Percentiles rank a stretch among this genome's conserved stretches.
These are phyloP conservation scores for Clavispora fructus DNA, from an alignment of 805 yeast species.

Conservation along the genomic window DNA sequence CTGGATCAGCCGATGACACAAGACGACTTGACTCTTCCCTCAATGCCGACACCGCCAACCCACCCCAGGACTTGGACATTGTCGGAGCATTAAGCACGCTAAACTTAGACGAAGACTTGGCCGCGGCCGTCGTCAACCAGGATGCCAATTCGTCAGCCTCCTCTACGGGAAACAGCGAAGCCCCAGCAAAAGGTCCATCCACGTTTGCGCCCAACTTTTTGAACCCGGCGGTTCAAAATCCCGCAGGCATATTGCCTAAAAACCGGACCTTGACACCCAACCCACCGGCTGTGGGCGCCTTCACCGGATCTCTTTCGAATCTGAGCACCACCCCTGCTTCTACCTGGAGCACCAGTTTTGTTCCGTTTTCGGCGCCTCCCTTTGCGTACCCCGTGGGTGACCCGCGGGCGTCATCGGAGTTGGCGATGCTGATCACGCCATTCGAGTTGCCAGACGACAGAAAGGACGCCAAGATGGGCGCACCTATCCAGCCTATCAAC, in stretches of 20 bases:
- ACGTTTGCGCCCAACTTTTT: not conserved
- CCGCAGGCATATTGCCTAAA: not conserved
- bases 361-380: constrained; percentile 37
- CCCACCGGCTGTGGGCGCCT: constrained; percentile 17
- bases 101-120: constrained; percentile 39
- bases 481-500: not conserved
- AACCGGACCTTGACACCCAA: constrained; percentile 25
- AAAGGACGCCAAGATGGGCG: not conserved
- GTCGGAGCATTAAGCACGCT: constrained; percentile 45
- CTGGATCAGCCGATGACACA: constrained; percentile 1
- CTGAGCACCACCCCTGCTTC: constrained; percentile 29
- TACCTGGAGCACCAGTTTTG: constrained; percentile 30
- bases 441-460: constrained; percentile 21
- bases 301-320: constrained; percentile 11
- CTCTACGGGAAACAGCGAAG: not conserved
- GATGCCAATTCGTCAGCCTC: not conserved
- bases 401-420: constrained; percentile 8
- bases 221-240: not conserved
- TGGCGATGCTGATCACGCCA: constrained; percentile 20
- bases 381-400: constrained; percentile 18
- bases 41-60: constrained; percentile 4
- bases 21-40: not conserved
- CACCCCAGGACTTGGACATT: constrained; percentile 32
- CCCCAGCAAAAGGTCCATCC: not conserved
- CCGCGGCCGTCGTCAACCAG: not conserved